Conservation (phyloP, 1,284 basidiomycete species). For the Sporisorium reilianum region DNA sequence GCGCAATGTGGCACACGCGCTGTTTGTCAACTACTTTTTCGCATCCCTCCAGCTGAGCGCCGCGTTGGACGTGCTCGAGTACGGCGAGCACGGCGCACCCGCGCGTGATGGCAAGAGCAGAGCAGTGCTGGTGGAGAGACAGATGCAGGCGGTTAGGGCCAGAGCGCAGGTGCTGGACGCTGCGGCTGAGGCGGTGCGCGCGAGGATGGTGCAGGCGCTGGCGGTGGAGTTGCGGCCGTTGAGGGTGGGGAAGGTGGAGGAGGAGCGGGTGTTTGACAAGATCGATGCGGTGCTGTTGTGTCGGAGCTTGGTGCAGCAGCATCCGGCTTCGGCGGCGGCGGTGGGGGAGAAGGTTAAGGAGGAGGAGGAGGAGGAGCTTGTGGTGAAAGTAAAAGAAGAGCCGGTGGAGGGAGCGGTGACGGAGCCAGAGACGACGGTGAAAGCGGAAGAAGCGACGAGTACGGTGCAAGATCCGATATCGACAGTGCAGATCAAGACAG, state of each 20-base stretch:
- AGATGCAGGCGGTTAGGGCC: conserved; percentile 16
- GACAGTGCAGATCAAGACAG: background rate
- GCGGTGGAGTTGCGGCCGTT: conserved; percentile 21
- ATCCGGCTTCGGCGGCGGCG: conserved; percentile 11
- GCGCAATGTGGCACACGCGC: conserved; percentile 79
- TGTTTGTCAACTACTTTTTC: conserved; percentile 79
- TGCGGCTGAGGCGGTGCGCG: conserved; percentile 2
- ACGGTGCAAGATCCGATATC: background rate
- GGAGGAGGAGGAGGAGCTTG: conserved; percentile 2
- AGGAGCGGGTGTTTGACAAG: conserved; percentile 17
- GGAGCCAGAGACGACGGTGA: background rate
- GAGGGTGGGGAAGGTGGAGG: background rate
- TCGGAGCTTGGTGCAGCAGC: conserved; percentile 24
- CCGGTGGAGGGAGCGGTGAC: background rate
- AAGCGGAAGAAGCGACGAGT: conserved; percentile 3
- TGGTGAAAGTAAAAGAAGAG: background rate
- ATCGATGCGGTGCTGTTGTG: conserved; percentile 28
- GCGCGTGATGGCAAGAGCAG: background rate
- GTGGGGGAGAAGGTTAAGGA: background rate
- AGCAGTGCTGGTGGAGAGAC: conserved; percentile 1
- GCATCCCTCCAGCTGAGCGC: conserved; percentile 78
- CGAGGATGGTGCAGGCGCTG: conserved; percentile 1
- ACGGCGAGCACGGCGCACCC: conserved; percentile 19
- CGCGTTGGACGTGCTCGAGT: conserved; percentile 67
- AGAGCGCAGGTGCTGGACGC: conserved; percentile 7